These are phyloP conservation scores for Nissolia schottii DNA, from an alignment of 306 rosid genomes.

Conservation along the genomic window DNA sequence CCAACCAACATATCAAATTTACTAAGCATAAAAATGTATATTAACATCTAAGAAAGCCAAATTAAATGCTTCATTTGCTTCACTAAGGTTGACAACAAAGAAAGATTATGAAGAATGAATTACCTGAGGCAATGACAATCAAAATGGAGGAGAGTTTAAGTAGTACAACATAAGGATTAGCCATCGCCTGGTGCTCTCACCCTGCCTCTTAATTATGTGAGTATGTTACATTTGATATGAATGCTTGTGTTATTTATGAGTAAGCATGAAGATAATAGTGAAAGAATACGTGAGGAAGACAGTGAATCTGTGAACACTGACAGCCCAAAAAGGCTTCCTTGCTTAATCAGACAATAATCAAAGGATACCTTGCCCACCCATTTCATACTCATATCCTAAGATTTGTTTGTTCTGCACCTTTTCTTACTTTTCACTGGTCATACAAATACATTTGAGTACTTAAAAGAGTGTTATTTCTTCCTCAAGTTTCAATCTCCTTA, in stretches of 20 bases:
- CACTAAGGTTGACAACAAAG: not conserved
- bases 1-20: constrained; percentile 5
- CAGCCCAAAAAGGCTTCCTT: constrained; percentile 31
- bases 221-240: constrained; percentile 17
- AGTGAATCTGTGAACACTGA: constrained; percentile 21
- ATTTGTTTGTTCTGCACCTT: not conserved
- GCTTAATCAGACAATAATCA: not conserved
- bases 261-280: not conserved
- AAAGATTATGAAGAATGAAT: not conserved
- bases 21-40: not conserved
- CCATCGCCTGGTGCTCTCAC: constrained; percentile 8
- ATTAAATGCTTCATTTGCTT: not conserved
- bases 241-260: constrained; percentile 13
- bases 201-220: constrained; percentile 9
- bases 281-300: constrained; percentile 41
- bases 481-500: not conserved
- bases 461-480: not conserved
- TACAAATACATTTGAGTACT: not conserved
- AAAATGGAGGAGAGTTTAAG: constrained; percentile 29
- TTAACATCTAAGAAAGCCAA: not conserved
- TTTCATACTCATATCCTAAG: constrained; percentile 9
- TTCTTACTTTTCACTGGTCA: constrained; percentile 5
- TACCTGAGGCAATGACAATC: constrained; percentile 36
- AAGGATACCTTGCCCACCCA: constrained; percentile 30
- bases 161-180: constrained; percentile 8